Percentiles rank a stretch among this genome's conserved stretches.
Evolutionary conservation across 129 eudicot species (phyloP).

Genomic region (Tagetes patula): DNA sequence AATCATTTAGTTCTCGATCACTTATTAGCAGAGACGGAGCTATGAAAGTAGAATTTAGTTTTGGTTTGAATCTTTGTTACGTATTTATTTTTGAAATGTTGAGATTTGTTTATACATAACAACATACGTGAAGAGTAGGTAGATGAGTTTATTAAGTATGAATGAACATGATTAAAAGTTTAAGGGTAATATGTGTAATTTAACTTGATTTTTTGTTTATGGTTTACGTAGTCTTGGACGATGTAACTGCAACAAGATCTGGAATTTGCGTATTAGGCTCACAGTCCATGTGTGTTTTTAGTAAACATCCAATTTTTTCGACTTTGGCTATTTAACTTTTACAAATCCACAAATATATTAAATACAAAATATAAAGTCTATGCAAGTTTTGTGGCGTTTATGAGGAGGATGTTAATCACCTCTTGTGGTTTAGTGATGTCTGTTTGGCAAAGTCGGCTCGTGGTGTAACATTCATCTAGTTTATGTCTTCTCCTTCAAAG

Average conservation of each 20-base stretch:
- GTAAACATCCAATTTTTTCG: neutral
- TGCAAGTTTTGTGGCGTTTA: too few relatives aligned
- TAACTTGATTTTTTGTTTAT: neutral
- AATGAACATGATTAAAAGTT: conserved; percentile 1
- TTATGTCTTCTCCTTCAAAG: too few relatives aligned
- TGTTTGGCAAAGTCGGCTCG: too few relatives aligned
- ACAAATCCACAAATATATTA: neutral
- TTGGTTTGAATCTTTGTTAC: too few relatives aligned
- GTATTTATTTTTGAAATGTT: too few relatives aligned
- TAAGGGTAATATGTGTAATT: neutral
- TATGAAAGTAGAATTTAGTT: too few relatives aligned
- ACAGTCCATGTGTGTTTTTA: neutral
- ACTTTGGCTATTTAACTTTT: neutral
- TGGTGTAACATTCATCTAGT: too few relatives aligned
- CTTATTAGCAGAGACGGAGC: too few relatives aligned
- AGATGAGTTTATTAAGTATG: neutral
- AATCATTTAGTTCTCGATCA: too few relatives aligned
- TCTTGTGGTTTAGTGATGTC: too few relatives aligned
- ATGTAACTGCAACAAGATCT: conserved; percentile 16
- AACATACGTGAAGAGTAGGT: neutral
- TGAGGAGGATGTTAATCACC: too few relatives aligned
- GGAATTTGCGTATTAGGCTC: conserved; percentile 10
- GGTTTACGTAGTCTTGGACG: conserved; percentile 17
- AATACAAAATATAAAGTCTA: neutral
- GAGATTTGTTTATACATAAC: neutral